phyloP scores from a whole-genome alignment of 306 rosid genomes.

The Castanea sativa region DNA sequence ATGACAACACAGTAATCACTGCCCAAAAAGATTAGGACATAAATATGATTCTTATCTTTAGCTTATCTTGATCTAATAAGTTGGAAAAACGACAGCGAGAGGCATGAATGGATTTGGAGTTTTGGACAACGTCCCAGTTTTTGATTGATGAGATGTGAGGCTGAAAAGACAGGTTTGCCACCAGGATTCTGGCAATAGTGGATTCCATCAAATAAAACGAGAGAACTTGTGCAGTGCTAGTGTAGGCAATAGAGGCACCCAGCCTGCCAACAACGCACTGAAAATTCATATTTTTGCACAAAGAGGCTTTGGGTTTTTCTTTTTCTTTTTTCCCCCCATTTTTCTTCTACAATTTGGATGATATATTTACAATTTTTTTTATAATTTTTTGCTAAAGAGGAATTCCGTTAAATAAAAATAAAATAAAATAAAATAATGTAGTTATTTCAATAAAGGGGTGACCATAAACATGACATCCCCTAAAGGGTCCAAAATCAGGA shows the following conservation, averaged over 20 bases:
- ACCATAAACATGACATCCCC: no score
- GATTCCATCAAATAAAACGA: not conserved
- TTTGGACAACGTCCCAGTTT: slow-evolving; percentile 25
- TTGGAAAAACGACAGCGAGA: slow-evolving; percentile 31
- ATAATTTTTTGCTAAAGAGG: no score
- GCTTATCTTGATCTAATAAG: not conserved
- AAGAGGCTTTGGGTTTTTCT: no score
- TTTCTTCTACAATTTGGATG: no score
- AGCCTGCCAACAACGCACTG: no score
- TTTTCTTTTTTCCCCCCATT: no score
- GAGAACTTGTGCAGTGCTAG: not conserved
- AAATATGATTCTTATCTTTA: slow-evolving; percentile 1
- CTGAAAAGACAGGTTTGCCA: slow-evolving; percentile 31
- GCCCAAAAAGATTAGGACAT: slow-evolving; percentile 14
- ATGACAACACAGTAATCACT: slow-evolving; percentile 4
- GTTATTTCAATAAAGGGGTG: no score
- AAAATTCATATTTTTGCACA: no score
- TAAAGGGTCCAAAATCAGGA: no score
- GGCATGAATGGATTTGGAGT: slow-evolving; percentile 8
- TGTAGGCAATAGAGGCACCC: not conserved
- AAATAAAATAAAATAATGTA: no score
- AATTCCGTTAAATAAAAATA: no score
- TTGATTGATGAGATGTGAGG: slow-evolving; percentile 20
- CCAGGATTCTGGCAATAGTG: not conserved
- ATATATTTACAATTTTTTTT: no score